Evolutionary conservation across 768 basidiomycete genomes (phyloP).

Genomic region (Agrocybe praecox): DNA sequence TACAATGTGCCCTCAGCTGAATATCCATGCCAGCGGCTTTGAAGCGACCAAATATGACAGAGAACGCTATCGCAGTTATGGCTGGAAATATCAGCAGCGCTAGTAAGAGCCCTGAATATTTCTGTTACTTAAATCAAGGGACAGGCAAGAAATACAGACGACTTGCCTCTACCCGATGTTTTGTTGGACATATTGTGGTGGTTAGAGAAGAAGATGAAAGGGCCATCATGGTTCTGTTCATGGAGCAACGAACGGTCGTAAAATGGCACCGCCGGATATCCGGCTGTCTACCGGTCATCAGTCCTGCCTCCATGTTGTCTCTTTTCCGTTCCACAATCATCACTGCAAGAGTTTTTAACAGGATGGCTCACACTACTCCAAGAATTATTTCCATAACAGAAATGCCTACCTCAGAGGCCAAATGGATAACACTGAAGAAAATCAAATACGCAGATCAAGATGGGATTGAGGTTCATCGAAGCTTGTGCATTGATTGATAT

Average conservation of each 20-base stretch:
- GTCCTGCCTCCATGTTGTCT: neutral
- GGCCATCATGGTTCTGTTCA: neutral
- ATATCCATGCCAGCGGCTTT: constrained; percentile 26
- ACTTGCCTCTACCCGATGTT: neutral
- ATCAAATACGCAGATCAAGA: constrained; percentile 80
- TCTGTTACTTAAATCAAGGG: neutral
- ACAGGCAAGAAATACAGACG: neutral
- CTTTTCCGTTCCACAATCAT: neutral
- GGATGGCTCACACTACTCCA: constrained; percentile 32
- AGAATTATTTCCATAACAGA: constrained; percentile 55
- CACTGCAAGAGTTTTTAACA: neutral
- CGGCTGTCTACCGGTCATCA: no score
- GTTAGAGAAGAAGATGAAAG: neutral
- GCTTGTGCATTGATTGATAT: neutral
- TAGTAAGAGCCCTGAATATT: constrained; percentile 21
- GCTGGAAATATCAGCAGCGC: constrained; percentile 41
- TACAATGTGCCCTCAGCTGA: constrained; percentile 36
- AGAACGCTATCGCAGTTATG: constrained; percentile 35
- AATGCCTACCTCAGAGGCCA: constrained; percentile 58
- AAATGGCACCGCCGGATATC: no score
- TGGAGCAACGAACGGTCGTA: no score
- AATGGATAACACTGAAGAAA: constrained; percentile 84
- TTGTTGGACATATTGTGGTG: neutral
- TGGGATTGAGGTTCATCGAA: constrained; percentile 62
- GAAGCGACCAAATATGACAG: constrained; percentile 37